These are phyloP conservation scores for Kazachstania bromeliacearum DNA, from an alignment of 805 yeast genomes.

Conservation along the genomic window DNA sequence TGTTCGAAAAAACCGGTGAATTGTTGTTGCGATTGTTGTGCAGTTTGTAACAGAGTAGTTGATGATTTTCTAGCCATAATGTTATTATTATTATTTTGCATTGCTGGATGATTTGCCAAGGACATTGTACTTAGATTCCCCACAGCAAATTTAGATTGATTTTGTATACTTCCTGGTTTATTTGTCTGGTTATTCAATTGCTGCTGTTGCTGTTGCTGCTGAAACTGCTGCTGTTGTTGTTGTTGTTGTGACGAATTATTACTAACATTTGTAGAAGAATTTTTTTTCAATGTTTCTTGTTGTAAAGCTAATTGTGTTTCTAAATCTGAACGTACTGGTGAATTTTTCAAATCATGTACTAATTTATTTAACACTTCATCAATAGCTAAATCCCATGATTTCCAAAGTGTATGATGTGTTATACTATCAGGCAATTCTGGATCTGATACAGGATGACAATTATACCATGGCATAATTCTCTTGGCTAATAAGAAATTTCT, in stretches of 20 bases:
- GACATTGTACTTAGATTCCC: constrained; percentile 32
- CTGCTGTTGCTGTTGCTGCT: constrained; percentile 1
- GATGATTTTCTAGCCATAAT: constrained; percentile 7
- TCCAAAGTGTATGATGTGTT: constrained; percentile 89
- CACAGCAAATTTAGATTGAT: constrained; percentile 25
- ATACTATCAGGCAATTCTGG: constrained; percentile 83
- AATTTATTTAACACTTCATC: constrained; percentile 82
- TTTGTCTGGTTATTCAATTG: neutral
- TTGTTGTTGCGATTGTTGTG: constrained; percentile 42
- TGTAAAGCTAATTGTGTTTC: constrained; percentile 21
- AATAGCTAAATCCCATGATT: constrained; percentile 93
- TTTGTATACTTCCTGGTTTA: constrained; percentile 17
- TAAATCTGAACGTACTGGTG: constrained; percentile 24
- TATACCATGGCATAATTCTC: constrained; percentile 84
- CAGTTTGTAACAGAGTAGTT: constrained; percentile 7
- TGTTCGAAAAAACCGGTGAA: constrained; percentile 94
- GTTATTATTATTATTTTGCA: constrained; percentile 3
- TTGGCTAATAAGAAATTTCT: constrained; percentile 88
- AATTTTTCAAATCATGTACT: constrained; percentile 35
- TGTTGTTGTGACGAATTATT: neutral
- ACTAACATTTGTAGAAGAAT: neutral
- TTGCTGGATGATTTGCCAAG: constrained; percentile 21
- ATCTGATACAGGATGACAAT: constrained; percentile 89
- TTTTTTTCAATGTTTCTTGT: constrained; percentile 12
- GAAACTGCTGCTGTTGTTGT: neutral